Evolutionary conservation across 345 rosid species (phyloP).

Genomic region (Euclidium syriacum): DNA sequence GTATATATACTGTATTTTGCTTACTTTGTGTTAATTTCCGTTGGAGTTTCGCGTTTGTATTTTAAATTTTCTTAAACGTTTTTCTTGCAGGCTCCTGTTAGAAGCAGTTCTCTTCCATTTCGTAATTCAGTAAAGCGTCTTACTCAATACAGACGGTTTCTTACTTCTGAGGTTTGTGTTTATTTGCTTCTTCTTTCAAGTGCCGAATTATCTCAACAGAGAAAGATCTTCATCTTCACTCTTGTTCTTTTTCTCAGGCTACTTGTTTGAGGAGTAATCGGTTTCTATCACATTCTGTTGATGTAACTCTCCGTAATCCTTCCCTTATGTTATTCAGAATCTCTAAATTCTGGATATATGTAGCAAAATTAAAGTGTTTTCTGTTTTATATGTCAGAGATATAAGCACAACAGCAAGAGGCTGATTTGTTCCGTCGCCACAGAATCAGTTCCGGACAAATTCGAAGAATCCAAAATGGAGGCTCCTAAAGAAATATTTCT

Average conservation of each 20-base stretch:
- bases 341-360: constrained; percentile 7
- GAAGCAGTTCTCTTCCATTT: constrained; percentile 29
- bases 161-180: constrained; percentile 53
- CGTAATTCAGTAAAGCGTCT: constrained; percentile 36
- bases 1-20: neutral
- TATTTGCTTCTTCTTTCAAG: neutral
- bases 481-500: constrained; percentile 84
- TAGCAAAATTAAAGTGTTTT: constrained; percentile 6
- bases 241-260: constrained; percentile 35
- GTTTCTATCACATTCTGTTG: constrained; percentile 33
- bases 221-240: neutral
- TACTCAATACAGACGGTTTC: constrained; percentile 38
- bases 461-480: constrained; percentile 71
- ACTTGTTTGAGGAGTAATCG: constrained; percentile 33
- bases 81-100: constrained; percentile 36
- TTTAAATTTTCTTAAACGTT: neutral
- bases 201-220: neutral
- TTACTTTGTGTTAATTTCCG: neutral
- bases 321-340: neutral
- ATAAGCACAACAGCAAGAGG: constrained; percentile 43
- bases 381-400: constrained; percentile 41
- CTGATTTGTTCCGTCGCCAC: constrained; percentile 76
- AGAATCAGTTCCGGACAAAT: constrained; percentile 49
- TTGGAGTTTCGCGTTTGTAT: neutral
- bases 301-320: constrained; percentile 40